A percentile compares a stretch with the other conserved stretches of the same genome.
Evolutionary conservation across 345 rosid species (phyloP).

Genomic region (Crucihimalaya himalaica): DNA sequence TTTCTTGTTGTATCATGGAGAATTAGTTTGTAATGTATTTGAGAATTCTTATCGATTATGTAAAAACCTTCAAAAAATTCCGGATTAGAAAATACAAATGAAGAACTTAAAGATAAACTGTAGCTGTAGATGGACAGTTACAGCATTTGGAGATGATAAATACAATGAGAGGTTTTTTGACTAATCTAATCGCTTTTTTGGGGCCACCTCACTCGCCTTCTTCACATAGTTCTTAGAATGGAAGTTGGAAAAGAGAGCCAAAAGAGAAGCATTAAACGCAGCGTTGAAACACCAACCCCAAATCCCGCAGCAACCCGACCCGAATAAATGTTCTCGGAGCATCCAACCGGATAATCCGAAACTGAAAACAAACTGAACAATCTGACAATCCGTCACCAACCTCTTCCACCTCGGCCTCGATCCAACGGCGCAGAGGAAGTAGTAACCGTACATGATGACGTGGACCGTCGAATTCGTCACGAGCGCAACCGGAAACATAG

Average conservation of each 20-base stretch:
- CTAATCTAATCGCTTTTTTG: slow-evolving; percentile 1
- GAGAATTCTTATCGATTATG: slow-evolving; percentile 4
- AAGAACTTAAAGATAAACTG: background rate
- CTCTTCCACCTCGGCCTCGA: slow-evolving; percentile 75
- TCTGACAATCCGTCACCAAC: slow-evolving; percentile 72
- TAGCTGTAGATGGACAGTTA: background rate
- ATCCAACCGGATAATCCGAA: slow-evolving; percentile 53
- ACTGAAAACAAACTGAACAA: slow-evolving; percentile 71
- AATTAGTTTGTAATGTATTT: slow-evolving; percentile 27
- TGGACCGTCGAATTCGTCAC: slow-evolving; percentile 63
- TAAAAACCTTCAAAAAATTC: background rate
- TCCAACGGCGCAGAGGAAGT: slow-evolving; percentile 60
- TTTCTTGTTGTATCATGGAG: slow-evolving; percentile 27
- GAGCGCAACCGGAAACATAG: slow-evolving; percentile 63
- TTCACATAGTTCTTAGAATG: slow-evolving; percentile 54
- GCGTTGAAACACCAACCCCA: slow-evolving; percentile 71
- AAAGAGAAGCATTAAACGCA: slow-evolving; percentile 62
- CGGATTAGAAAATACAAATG: background rate
- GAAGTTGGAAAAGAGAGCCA: slow-evolving; percentile 65
- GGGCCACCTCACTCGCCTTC: background rate
- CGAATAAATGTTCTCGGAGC: slow-evolving; percentile 52
- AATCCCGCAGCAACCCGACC: slow-evolving; percentile 67
- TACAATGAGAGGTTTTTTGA: background rate
- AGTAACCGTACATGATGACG: slow-evolving; percentile 71
- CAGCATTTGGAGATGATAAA: background rate